Conservation (phyloP, 768 basidiomycete genomes). For the Russula vinacea region DNA sequence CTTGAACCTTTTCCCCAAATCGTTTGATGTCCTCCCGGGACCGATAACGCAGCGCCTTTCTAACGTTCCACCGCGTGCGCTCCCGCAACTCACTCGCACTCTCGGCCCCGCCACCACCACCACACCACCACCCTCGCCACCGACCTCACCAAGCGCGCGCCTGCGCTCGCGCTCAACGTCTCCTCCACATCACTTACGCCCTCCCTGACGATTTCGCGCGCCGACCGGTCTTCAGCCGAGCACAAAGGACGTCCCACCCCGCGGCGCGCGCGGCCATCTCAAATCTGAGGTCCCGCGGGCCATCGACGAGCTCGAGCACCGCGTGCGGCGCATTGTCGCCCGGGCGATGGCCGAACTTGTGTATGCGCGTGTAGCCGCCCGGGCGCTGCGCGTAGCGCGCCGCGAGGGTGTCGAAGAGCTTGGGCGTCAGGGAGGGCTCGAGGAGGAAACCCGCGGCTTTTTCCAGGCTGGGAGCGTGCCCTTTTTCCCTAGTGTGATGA, state of each 20-base stretch:
- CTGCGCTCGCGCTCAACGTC: conserved; percentile 50
- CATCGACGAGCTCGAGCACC: conserved; percentile 92
- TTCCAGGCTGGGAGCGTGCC: conserved; percentile 66
- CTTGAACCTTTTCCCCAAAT: conserved; percentile 54
- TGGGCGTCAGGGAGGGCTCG: conserved; percentile 66
- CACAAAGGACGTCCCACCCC: conserved; percentile 74
- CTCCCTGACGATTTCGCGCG: conserved; percentile 48
- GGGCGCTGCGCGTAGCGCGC: conserved; percentile 75
- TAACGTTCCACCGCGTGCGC: conserved; percentile 70
- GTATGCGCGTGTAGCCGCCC: conserved; percentile 94
- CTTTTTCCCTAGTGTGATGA: conserved; percentile 90
- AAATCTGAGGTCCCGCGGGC: conserved; percentile 81
- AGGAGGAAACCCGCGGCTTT: conserved; percentile 79
- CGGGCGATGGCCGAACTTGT: conserved; percentile 82
- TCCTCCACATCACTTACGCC: conserved; percentile 47
- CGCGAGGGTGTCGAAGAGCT: conserved; percentile 77
- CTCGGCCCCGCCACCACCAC: conserved; percentile 29
- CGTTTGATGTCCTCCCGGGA: conserved; percentile 44
- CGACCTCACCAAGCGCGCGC: conserved; percentile 35
- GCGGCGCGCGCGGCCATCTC: conserved; percentile 86
- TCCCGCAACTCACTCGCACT: conserved; percentile 50
- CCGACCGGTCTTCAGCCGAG: conserved; percentile 48
- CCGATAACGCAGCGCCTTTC: conserved; percentile 67
- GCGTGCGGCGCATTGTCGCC: conserved; percentile 95
- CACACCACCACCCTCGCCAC: conserved; percentile 38